Percentiles rank a stretch among this genome's conserved stretches.
Conservation (phyloP, 1,139 yeast species). For the Saccharomycopsis hybrid region DNA sequence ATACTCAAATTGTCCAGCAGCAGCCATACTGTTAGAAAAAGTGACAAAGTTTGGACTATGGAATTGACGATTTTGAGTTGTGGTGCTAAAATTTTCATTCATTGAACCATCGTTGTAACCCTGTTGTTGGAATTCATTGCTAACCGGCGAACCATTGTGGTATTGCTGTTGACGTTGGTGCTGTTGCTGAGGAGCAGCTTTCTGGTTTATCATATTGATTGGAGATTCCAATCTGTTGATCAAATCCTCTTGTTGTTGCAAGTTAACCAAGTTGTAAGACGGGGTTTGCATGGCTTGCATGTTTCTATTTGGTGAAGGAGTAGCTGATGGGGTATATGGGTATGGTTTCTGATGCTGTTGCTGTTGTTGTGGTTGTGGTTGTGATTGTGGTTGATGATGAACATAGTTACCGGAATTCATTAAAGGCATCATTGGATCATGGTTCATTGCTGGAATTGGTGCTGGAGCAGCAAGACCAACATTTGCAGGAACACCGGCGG, state of each 20-base stretch:
- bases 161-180: neutral
- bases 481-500: no score
- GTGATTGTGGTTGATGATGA: slow-evolving; percentile 4
- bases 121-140: no score
- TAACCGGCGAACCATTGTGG: neutral
- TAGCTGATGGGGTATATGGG: slow-evolving; percentile 5
- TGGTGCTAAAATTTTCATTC: neutral
- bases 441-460: neutral
- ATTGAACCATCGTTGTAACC: no score
- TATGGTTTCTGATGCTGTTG: slow-evolving; percentile 1
- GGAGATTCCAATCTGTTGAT: slow-evolving; percentile 20
- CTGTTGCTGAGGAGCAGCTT: no score
- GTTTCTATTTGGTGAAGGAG: slow-evolving; percentile 10
- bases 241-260: slow-evolving; percentile 19
- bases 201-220: slow-evolving; percentile 11
- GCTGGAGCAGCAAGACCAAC: no score
- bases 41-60: slow-evolving; percentile 3
- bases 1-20: neutral
- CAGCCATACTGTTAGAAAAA: neutral
- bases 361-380: slow-evolving; percentile 6
- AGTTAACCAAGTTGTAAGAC: slow-evolving; percentile 2
- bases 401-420: neutral
- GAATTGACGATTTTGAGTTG: neutral
- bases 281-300: neutral
- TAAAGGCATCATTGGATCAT: neutral